Evolutionary conservation across 2,329 filamentous ascomycete species (phyloP), one percentile per base, ranked within the genome.

Genomic region (Trichoderma sp.): DNA sequence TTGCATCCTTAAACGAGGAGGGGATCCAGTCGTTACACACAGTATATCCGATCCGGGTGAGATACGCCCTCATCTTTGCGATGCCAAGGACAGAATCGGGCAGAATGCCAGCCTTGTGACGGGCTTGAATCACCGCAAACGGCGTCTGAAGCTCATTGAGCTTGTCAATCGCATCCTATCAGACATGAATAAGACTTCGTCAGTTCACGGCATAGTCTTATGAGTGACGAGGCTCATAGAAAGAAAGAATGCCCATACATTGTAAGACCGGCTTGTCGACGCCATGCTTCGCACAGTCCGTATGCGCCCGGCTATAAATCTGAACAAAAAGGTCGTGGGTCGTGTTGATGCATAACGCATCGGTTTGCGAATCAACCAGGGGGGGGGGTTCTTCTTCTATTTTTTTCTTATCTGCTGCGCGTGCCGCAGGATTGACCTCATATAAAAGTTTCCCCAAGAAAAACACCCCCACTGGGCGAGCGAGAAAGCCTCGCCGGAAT

Each of bases 101-200:
- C 32, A 85, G 86, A 71, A 89, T 83, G 24, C 93, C 91, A 21
- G 90, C 91, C 77, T 92, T 92, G 66, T 89, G 86, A 63, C 96
- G 89, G 61, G 90, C 89, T 77, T 97, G 89, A 21, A 97, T 87
- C 63, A 93, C 86, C 59, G 91, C 87, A 77, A 91, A 95, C 64
- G 97, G 96, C 52, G 92, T 93, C 79, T 99, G 96, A 61, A 98
- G 88, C 55, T 92, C 91, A 80, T 98, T 98, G 76, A 98, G 87
- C 49, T 91, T 89, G 73, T 89, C 84, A 71, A 98, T 89, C 59
- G 95, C 96, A 78, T 96, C 93, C 93, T 97, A 37, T 34, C 8
- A 13, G 6, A 59, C n/a, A 46, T 18, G 11, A 56, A 28, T 64
- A n/a, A 49, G 46, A 49, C 24, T 13, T 14, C n/a, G 6, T 13